phyloP scores from a whole-genome alignment of 1,139 yeast species.

The Saccharomyces hybrid region DNA sequence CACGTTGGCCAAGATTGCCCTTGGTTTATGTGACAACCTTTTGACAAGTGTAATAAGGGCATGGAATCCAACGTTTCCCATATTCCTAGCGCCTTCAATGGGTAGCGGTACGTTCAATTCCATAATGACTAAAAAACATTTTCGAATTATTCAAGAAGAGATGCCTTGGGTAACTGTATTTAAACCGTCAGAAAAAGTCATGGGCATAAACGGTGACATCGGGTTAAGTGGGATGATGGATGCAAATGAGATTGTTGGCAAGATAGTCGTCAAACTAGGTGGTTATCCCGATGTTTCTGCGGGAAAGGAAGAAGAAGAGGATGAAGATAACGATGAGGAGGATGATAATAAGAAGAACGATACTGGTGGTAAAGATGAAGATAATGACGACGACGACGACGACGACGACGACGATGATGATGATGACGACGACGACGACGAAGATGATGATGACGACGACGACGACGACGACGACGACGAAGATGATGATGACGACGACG shows the following conservation, averaged over 20 bases:
- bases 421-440: conserved; percentile 21
- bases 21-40: conserved; percentile 86
- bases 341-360: conserved; percentile 36
- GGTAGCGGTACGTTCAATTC: conserved; percentile 94
- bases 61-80: conserved; percentile 87
- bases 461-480: conserved; percentile 33
- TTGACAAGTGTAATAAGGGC: conserved; percentile 76
- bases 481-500: conserved; percentile 14
- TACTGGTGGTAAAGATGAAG: conserved; percentile 30
- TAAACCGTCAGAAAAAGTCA: conserved; percentile 89
- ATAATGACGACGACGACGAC: conserved; percentile 26
- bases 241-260: conserved; percentile 83
- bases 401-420: conserved; percentile 39
- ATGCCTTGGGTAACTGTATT: conserved; percentile 72
- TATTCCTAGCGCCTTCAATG: conserved; percentile 94
- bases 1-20: conserved; percentile 80
- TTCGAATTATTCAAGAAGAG: conserved; percentile 50
- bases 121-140: conserved; percentile 82
- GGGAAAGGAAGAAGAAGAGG: conserved; percentile 61
- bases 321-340: conserved; percentile 41
- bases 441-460: conserved; percentile 24
- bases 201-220: conserved; percentile 82
- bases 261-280: conserved; percentile 72
- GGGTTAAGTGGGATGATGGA: conserved; percentile 98
- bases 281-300: conserved; percentile 84